Percentiles rank a stretch among this genome's conserved stretches.
These are phyloP conservation scores for Uronychia setigera DNA, from an alignment of 73 alveolate genomes.

Conservation along the genomic window DNA sequence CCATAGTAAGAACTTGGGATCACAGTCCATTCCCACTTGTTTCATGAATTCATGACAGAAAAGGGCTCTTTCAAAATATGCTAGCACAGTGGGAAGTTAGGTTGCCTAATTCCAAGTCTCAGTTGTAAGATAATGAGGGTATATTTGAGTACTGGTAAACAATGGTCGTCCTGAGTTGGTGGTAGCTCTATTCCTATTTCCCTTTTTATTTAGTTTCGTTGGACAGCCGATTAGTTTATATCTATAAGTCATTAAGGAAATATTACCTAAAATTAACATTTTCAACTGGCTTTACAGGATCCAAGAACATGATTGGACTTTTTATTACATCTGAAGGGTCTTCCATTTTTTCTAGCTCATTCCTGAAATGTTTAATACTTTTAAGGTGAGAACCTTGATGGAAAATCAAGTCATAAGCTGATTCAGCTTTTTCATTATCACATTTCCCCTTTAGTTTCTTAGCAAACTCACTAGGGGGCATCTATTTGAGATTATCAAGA, in stretches of 20 bases:
- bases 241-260: constrained; percentile 11
- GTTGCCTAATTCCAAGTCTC: constrained; percentile 19
- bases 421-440: constrained; percentile 6
- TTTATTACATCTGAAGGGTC: neutral
- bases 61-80: constrained; percentile 39
- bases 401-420: constrained; percentile 32
- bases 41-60: constrained; percentile 27
- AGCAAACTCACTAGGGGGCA: constrained; percentile 38
- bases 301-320: constrained; percentile 27
- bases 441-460: constrained; percentile 26
- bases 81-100: constrained; percentile 18
- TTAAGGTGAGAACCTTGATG: constrained; percentile 16
- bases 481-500: constrained; percentile 20
- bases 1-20: constrained; percentile 42
- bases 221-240: constrained; percentile 2
- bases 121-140: constrained; percentile 20
- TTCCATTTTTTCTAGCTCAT: neutral
- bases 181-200: constrained; percentile 24
- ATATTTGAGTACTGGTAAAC: constrained; percentile 20
- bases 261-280: constrained; percentile 22
- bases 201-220: constrained; percentile 3
- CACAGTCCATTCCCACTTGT: constrained; percentile 27
- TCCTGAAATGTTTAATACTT: constrained; percentile 27
- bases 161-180: constrained; percentile 39
- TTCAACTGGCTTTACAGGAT: constrained; percentile 17